Evolutionary conservation across 371 early-diverging fungal genomes (phyloP).

Genomic region (Syncephalastrum sp.): DNA sequence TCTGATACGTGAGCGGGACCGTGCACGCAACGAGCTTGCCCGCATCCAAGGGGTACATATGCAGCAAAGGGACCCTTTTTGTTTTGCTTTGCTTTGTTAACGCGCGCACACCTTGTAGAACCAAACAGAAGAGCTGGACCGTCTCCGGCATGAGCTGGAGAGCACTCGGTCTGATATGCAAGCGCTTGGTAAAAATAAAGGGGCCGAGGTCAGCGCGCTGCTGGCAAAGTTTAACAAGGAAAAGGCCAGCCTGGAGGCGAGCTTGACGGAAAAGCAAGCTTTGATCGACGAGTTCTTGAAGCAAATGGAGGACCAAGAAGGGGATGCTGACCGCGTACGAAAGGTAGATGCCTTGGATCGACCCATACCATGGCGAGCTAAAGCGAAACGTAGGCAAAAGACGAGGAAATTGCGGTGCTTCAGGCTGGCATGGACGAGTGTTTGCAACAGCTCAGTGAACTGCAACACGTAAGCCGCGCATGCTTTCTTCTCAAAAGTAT

Average conservation of each 20-base stretch:
- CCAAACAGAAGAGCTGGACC: constrained; percentile 76
- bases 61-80: not conserved
- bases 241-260: constrained; percentile 73
- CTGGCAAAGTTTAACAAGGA: constrained; percentile 76
- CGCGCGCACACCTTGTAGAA: constrained; percentile 27
- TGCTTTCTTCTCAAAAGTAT: too few species aligned
- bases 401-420: constrained; percentile 86
- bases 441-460: constrained; percentile 75
- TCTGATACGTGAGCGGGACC: constrained; percentile 79
- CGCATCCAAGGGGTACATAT: constrained; percentile 49
- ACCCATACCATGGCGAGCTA: too few species aligned
- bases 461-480: constrained; percentile 59
- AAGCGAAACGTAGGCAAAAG: constrained; percentile 52
- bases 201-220: constrained; percentile 79
- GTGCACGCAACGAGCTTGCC: constrained; percentile 71
- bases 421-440: constrained; percentile 95
- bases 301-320: constrained; percentile 65
- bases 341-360: constrained; percentile 16
- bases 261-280: constrained; percentile 44
- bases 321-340: constrained; percentile 62
- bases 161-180: constrained; percentile 70
- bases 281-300: constrained; percentile 60
- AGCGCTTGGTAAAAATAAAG: constrained; percentile 74
- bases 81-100: too few species aligned
- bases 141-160: constrained; percentile 75